These are phyloP conservation scores for Obelidium mucronatum DNA, from an alignment of 192 early-diverging fungal species.

Conservation along the genomic window DNA sequence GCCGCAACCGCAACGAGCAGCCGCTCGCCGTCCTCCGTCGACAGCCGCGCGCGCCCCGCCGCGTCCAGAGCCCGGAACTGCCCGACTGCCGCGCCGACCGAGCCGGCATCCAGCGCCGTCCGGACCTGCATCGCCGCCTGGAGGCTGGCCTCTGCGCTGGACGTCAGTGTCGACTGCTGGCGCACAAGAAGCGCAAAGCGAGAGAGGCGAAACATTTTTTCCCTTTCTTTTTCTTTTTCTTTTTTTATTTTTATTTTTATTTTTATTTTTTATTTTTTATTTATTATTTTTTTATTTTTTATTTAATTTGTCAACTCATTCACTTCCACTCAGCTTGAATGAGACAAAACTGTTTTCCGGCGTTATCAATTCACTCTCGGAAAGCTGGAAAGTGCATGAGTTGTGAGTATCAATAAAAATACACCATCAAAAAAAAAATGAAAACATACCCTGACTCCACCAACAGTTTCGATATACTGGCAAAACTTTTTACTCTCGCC, in stretches of 20 bases:
- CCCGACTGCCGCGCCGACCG: neutral
- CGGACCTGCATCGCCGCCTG: neutral
- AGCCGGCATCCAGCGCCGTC: slow-evolving; percentile 2
- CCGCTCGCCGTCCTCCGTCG: neutral
- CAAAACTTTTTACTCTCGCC: slow-evolving; percentile 72
- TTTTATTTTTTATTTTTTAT: no score
- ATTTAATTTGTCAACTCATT: neutral
- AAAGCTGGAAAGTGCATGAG: no score
- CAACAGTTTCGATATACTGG: slow-evolving; percentile 79
- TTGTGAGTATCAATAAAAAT: no score
- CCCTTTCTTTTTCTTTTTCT: no score
- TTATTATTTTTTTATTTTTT: neutral
- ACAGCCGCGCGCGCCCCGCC: neutral
- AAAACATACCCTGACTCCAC: slow-evolving; percentile 67
- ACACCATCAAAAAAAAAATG: slow-evolving; percentile 1
- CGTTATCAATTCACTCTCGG: slow-evolving; percentile 68
- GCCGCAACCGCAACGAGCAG: neutral
- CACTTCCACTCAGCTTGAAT: neutral
- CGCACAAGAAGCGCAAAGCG: no score
- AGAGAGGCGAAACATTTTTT: no score
- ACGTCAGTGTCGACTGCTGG: no score
- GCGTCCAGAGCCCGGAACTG: neutral
- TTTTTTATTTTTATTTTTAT: no score
- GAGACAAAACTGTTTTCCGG: slow-evolving; percentile 67
- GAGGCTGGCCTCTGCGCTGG: neutral